A percentile compares a stretch with the other conserved stretches of the same genome.
These are phyloP conservation scores for Dunaliella primolecta DNA, from an alignment of 139 green algal genomes.

Conservation along the genomic window DNA sequence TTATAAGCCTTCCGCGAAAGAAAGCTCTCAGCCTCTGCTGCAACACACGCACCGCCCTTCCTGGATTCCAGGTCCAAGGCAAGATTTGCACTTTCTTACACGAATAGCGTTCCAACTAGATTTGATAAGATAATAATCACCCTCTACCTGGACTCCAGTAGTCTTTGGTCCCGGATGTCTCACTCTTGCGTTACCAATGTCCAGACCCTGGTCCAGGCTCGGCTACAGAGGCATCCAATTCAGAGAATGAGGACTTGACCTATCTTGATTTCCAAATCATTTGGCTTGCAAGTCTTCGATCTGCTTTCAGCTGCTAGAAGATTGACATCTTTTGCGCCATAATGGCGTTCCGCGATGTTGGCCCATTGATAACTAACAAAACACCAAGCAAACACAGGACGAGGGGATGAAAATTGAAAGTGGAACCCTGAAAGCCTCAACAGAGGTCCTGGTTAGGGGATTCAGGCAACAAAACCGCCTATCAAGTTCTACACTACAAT, in stretches of 20 bases:
- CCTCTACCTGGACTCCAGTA: no score
- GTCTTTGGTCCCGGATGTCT: not conserved
- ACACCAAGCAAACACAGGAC: not conserved
- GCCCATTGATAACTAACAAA: not conserved
- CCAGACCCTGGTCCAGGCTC: not conserved
- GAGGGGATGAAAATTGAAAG: no score
- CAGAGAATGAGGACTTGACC: not conserved
- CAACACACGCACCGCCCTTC: slow-evolving; percentile 5
- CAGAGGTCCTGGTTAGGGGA: no score
- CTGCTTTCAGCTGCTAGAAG: no score
- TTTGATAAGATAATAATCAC: no score
- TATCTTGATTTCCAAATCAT: no score
- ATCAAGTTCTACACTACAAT: not conserved
- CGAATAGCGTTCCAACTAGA: no score
- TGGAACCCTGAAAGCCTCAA: no score
- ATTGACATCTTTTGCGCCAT: no score
- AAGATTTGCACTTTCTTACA: not conserved
- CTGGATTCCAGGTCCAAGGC: no score
- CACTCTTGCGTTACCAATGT: not conserved
- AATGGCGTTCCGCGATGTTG: no score
- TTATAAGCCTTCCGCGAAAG: not conserved
- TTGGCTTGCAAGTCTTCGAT: no score
- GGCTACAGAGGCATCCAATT: not conserved
- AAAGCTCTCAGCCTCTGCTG: not conserved
- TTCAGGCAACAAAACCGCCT: not conserved